These are phyloP conservation scores for Fagopyrum tataricum DNA, from an alignment of 148 eudicot species.

Conservation along the genomic window DNA sequence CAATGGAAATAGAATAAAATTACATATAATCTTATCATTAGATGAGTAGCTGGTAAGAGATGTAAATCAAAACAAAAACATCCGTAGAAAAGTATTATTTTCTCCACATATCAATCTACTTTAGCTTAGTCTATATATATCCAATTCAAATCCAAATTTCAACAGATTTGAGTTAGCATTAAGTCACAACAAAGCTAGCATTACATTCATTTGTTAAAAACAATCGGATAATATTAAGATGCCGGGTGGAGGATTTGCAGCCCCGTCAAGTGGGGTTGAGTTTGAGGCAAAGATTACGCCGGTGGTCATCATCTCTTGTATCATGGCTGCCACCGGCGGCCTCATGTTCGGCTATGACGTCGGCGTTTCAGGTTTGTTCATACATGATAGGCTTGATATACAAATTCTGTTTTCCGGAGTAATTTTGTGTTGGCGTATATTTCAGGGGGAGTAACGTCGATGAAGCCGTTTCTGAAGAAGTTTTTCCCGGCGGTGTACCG, in stretches of 20 bases:
- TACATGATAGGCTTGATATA: not conserved
- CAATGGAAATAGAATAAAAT: not conserved
- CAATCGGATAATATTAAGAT: slow-evolving; percentile 20
- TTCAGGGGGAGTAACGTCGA: slow-evolving; percentile 84
- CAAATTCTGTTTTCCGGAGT: too few relatives aligned
- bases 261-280: slow-evolving; percentile 32
- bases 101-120: not conserved
- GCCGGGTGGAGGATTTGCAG: slow-evolving; percentile 72
- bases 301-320: slow-evolving; percentile 74
- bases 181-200: not conserved
- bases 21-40: not conserved
- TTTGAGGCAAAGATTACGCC: slow-evolving; percentile 96
- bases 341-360: slow-evolving; percentile 97
- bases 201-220: not conserved
- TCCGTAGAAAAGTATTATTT: not conserved
- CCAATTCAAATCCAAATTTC: not conserved
- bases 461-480: slow-evolving; percentile 57
- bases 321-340: slow-evolving; percentile 96
- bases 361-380: slow-evolving; percentile 70
- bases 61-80: not conserved
- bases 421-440: too few relatives aligned
- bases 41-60: not conserved
- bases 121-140: not conserved
- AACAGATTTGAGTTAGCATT: not conserved
- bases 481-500: slow-evolving; percentile 67